Conservation (phyloP, 2,329 filamentous ascomycete genomes). For the Botrytis aclada region DNA sequence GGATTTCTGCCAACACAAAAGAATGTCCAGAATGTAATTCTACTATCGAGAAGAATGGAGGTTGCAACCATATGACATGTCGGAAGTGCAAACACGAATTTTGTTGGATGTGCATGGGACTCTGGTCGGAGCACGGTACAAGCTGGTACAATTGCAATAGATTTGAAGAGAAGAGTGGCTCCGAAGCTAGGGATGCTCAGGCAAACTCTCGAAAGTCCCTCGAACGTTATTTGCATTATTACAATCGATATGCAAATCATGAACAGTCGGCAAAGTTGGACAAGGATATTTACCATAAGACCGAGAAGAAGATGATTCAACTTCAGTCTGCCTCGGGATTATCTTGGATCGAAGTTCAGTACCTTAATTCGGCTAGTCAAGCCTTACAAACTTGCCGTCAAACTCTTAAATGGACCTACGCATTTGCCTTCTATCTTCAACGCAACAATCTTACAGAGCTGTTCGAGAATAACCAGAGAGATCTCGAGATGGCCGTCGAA, state of each 20-base stretch:
- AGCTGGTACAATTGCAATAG: slow-evolving; percentile 99
- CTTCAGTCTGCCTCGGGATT: slow-evolving; percentile 90
- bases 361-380: slow-evolving; percentile 88
- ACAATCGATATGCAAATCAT: slow-evolving; percentile 98
- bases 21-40: slow-evolving; percentile 95
- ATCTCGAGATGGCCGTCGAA: slow-evolving; percentile 95
- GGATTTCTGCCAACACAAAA: slow-evolving; percentile 99
- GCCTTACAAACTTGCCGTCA: slow-evolving; percentile 95
- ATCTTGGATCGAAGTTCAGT: slow-evolving; percentile 99
- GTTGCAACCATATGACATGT: slow-evolving; percentile 98
- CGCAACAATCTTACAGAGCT: slow-evolving; percentile 95
- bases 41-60: slow-evolving; percentile 98
- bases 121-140: slow-evolving; percentile 97
- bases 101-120: slow-evolving; percentile 99
- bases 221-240: slow-evolving; percentile 97
- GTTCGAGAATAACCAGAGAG: slow-evolving; percentile 98
- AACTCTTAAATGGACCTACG: slow-evolving; percentile 98
- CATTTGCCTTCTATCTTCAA: slow-evolving; percentile 95
- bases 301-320: slow-evolving; percentile 98
- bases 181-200: slow-evolving; percentile 86
- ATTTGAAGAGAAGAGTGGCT: slow-evolving; percentile 92
- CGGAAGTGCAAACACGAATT: slow-evolving; percentile 95
- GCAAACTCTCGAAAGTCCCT: slow-evolving; percentile 85
- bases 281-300: slow-evolving; percentile 93
- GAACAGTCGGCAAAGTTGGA: slow-evolving; percentile 96